Conservation (phyloP, 352 stramenopile genomes). For the Lagenidium sp. region DNA sequence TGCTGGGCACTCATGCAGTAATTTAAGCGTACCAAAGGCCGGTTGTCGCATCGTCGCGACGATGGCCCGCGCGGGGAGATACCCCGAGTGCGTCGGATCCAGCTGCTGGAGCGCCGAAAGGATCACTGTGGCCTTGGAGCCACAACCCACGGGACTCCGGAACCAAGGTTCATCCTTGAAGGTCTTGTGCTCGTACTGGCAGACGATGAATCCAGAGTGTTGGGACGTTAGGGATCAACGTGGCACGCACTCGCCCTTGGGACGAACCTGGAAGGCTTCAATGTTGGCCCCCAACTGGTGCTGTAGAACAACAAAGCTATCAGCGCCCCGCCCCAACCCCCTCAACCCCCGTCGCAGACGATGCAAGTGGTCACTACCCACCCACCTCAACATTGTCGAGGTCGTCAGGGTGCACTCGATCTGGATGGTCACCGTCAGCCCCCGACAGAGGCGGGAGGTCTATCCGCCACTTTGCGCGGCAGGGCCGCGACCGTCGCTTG, state of each 20-base stretch:
- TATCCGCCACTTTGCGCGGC: too few species aligned
- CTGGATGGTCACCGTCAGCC: too few species aligned
- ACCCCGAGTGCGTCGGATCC: conserved; percentile 24
- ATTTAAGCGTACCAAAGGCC: conserved; percentile 38
- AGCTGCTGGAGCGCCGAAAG: conserved; percentile 28
- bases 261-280: conserved; percentile 7
- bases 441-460: too few species aligned
- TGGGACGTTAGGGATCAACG: not conserved
- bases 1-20: too few species aligned
- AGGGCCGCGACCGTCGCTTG: too few species aligned
- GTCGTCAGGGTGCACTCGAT: too few species aligned
- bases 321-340: not conserved
- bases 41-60: conserved; percentile 19
- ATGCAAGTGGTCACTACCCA: too few species aligned
- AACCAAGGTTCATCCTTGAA: conserved; percentile 62
- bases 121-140: conserved; percentile 38
- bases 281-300: conserved; percentile 6
- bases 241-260: not conserved
- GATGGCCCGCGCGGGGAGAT: conserved; percentile 21
- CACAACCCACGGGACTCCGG: conserved; percentile 28
- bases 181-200: too few species aligned
- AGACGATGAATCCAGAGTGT: too few species aligned
- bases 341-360: too few species aligned
- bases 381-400: too few species aligned
- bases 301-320: not conserved